Evolutionary conservation across 306 rosid genomes (phyloP), one percentile per base, ranked within the genome.

Genomic region (Neltuma alba): DNA sequence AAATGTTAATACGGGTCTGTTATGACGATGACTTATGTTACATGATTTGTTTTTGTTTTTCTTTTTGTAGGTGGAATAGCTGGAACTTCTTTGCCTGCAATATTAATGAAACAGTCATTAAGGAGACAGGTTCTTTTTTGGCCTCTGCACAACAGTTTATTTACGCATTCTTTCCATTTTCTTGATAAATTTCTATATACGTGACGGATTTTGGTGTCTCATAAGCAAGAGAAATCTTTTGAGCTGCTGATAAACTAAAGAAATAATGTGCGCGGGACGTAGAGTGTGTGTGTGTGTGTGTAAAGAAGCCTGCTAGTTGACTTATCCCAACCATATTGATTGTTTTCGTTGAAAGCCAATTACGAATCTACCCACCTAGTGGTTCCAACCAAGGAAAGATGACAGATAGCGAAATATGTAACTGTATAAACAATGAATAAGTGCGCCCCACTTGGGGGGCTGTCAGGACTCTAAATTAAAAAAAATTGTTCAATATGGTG

Each of bases 1-100:
- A 38, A 57, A 25, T 52, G 7, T 36, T 38, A 7, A 3, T 73
- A 11, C 40, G 34, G 36, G 25, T 27, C 20, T 54, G 66, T 38
- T 64, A 36, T 75, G 44, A 40, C 13, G 42, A 7, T 33, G 16
- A 6, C 23, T 27, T 3, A 45, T 71, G 71, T 66, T 70, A 9
- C 31, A 78, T 27, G 34, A 25, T 80, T 74, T 82, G 41, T 47
- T 72, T 15, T 57, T n/a, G n/a, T n/a, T n/a, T n/a, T n/a, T n/a
- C n/a, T n/a, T n/a, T 50, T 14, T 75, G 84, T 83, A 95, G 99
- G 79, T 95, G 99, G 99, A 95, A 93, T 85, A 95, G 99, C 90
- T 95, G 99, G 99, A 95, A 95, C 85, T 95, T 95, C 87, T 95
- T 91, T 78, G 98, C 97, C 48, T 95, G 99, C 91, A 84, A 93